A percentile compares a stretch with the other conserved stretches of the same genome.
Conservation (phyloP, 805 yeast genomes). For the Candida taoyuanica region DNA sequence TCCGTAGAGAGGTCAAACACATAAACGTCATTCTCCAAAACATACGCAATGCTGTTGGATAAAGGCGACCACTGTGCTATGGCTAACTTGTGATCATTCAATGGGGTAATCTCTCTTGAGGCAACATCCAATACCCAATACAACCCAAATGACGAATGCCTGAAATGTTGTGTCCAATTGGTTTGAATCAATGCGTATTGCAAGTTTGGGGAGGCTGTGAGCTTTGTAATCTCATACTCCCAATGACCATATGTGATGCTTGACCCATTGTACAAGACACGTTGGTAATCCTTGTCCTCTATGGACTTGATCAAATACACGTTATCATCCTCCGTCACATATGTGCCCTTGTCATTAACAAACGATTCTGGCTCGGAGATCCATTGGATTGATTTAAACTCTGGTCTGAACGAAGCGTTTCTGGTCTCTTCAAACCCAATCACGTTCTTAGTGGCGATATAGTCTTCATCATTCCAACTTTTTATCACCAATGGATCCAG, state of each 20-base stretch:
- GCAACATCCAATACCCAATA: slow-evolving; percentile 39
- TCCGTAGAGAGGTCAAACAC: slow-evolving; percentile 36
- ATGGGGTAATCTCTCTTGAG: slow-evolving; percentile 19
- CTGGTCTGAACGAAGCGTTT: slow-evolving; percentile 52
- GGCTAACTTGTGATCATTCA: slow-evolving; percentile 33
- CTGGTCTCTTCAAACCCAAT: slow-evolving; percentile 41
- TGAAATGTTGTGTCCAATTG: slow-evolving; percentile 55
- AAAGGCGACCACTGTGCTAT: slow-evolving; percentile 72
- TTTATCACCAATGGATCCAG: slow-evolving; percentile 10
- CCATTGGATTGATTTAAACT: slow-evolving; percentile 63
- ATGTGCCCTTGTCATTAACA: slow-evolving; percentile 61
- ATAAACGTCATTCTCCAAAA: slow-evolving; percentile 65
- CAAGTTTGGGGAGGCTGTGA: slow-evolving; percentile 66
- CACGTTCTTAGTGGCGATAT: slow-evolving; percentile 2
- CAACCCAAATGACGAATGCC: slow-evolving; percentile 43
- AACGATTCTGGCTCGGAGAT: slow-evolving; percentile 45
- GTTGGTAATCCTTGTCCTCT: slow-evolving; percentile 38
- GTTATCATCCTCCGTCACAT: slow-evolving; percentile 43
- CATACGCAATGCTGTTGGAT: slow-evolving; percentile 61
- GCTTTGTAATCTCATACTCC: slow-evolving; percentile 43
- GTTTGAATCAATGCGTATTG: slow-evolving; percentile 54
- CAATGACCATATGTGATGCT: slow-evolving; percentile 36
- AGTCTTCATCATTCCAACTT: neutral
- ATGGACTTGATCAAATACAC: slow-evolving; percentile 54
- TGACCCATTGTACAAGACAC: slow-evolving; percentile 46